Conservation (phyloP, 2,329 filamentous ascomycete species). For the Epichloe gansuensis region DNA sequence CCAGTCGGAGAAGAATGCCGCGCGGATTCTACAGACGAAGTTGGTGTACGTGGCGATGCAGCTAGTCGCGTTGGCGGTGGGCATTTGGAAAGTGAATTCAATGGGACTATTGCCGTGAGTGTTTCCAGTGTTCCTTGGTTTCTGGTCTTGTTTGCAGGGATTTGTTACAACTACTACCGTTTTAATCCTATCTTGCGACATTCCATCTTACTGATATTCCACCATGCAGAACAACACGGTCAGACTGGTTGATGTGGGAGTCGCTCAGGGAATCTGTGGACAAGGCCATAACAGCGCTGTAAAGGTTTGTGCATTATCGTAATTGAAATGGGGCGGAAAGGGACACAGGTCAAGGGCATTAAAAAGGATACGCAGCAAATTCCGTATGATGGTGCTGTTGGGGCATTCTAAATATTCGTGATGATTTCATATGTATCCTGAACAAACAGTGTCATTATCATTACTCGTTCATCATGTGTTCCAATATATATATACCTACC, state of each 20-base stretch:
- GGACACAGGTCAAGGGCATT: background rate
- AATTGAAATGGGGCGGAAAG: background rate
- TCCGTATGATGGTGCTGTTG: background rate
- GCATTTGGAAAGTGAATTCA: constrained; percentile 90
- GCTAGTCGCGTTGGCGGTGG: constrained; percentile 67
- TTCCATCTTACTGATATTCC: background rate
- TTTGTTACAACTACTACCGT: background rate
- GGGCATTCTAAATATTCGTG: background rate
- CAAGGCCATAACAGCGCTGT: constrained; percentile 45
- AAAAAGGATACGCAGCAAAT: background rate
- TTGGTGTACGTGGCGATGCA: constrained; percentile 81
- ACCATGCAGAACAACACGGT: constrained; percentile 65
- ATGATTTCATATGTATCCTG: background rate
- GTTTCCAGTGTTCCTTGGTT: background rate
- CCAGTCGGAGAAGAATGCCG: constrained; percentile 67
- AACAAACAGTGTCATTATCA: background rate
- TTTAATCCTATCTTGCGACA: background rate
- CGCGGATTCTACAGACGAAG: constrained; percentile 72
- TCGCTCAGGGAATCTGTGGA: constrained; percentile 57
- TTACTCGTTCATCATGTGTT: background rate
- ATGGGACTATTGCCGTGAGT: constrained; percentile 91
- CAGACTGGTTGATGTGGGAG: constrained; percentile 98
- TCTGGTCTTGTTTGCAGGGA: background rate
- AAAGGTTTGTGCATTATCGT: background rate
- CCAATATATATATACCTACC: background rate